phyloP scores from a whole-genome alignment of 768 basidiomycete genomes.

The Gelatoporia subvermispora region DNA sequence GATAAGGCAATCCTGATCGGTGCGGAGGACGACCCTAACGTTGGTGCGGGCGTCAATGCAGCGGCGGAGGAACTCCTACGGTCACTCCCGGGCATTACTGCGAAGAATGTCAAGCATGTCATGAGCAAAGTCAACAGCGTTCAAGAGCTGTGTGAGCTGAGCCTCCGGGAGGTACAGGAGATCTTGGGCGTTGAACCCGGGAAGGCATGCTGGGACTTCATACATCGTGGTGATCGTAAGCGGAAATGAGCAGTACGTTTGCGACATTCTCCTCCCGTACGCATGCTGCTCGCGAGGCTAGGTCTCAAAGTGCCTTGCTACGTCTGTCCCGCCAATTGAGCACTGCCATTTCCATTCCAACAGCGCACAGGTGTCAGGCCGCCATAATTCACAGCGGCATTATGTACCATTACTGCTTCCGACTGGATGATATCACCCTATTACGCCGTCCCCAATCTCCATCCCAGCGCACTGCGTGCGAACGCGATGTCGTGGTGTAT shows the following conservation, averaged over 20 bases:
- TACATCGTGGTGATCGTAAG: conserved; percentile 60
- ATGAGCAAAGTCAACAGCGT: conserved; percentile 78
- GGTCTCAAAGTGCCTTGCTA: too few relatives aligned
- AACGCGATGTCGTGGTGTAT: too few relatives aligned
- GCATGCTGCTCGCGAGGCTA: too few relatives aligned
- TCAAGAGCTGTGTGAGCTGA: conserved; percentile 66
- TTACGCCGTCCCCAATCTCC: too few relatives aligned
- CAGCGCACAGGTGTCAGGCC: too few relatives aligned
- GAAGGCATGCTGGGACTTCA: conserved; percentile 73
- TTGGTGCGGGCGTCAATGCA: conserved; percentile 63
- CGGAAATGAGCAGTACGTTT: not conserved
- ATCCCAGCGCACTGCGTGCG: too few relatives aligned
- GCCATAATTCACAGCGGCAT: too few relatives aligned
- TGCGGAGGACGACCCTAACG: conserved; percentile 67
- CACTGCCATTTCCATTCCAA: too few relatives aligned
- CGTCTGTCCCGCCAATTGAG: too few relatives aligned
- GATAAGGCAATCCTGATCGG: conserved; percentile 73
- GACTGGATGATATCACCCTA: too few relatives aligned
- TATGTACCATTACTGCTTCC: too few relatives aligned
- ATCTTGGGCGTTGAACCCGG: conserved; percentile 81
- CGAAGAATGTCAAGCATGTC: conserved; percentile 81
- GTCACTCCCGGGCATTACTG: conserved; percentile 77
- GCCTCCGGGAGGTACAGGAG: conserved; percentile 55
- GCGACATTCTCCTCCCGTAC: too few relatives aligned
- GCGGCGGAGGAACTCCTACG: conserved; percentile 82